Conservation (phyloP, 306 rosid species). For the Begonia fuchsioides region DNA sequence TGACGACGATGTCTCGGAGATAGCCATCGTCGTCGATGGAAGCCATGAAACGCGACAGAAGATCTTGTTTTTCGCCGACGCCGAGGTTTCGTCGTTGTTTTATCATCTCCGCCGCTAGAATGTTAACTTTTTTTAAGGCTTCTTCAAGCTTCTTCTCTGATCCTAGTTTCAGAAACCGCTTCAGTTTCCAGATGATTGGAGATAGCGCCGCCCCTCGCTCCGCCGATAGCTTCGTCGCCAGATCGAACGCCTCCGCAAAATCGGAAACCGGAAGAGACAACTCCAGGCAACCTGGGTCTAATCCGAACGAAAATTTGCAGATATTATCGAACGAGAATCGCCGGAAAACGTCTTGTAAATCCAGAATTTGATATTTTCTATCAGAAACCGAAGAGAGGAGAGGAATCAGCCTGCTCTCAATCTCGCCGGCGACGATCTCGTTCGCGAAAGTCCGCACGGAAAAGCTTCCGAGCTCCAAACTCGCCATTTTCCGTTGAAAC, state of each 20-base stretch:
- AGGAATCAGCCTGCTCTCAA: constrained; percentile 35
- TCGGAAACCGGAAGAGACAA: constrained; percentile 29
- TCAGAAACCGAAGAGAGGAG: constrained; percentile 6
- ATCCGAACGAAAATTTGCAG: constrained; percentile 55
- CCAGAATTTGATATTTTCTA: constrained; percentile 7
- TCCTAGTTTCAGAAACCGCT: constrained; percentile 35
- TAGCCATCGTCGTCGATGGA: constrained; percentile 36
- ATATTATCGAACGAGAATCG: constrained; percentile 74
- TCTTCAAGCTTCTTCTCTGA: constrained; percentile 46
- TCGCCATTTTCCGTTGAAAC: constrained; percentile 79
- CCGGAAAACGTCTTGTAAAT: constrained; percentile 56
- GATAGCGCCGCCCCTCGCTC: constrained; percentile 46
- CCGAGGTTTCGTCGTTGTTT: constrained; percentile 22
- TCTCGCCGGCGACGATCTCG: constrained; percentile 27
- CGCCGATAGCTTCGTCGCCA: constrained; percentile 50
- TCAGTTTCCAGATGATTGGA: constrained; percentile 46
- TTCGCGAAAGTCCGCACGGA: constrained; percentile 49
- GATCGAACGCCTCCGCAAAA: constrained; percentile 41
- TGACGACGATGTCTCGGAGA: constrained; percentile 62
- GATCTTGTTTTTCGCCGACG: constrained; percentile 18
- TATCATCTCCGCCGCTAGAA: constrained; percentile 28
- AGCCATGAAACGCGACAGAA: constrained; percentile 67
- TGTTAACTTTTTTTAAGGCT: constrained; percentile 29
- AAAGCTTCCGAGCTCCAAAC: constrained; percentile 54
- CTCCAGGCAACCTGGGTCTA: constrained; percentile 65